Base-by-base conservation (phyloP, 2,329 filamentous ascomycete genomes). In the Hypoxylon sp. region DNA sequence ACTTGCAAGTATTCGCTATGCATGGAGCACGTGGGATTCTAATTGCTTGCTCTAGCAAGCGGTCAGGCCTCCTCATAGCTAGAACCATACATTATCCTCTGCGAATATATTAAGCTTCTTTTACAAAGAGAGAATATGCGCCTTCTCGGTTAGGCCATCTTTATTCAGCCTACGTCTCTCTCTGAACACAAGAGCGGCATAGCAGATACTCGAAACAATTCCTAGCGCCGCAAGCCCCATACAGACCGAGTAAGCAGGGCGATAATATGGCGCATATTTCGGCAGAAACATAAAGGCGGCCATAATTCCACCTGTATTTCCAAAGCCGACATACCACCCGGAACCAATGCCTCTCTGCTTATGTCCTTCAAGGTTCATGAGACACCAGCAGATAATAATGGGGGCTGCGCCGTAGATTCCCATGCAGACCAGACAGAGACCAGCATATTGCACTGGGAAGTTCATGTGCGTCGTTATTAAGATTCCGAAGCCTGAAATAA, bases 321-420 rank as follows among this genome's bases (percentile, higher is more conserved):
- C 74, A 25, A 79, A 76, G 63, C 78, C 70, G 25, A 79, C 77
- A 75, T 79, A 79, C 25, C 78, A 78, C 2, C 75, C 78, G 2
- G 77, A 78, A 2, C 77, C 78, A 34, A 79, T 77, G 56, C 76
- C 79, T 56, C 78, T 74, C 34, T 79, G 75, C 73, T 76, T 19
- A 52, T 41, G 34, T 5, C 60, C 65, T 9, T 51, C 28, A 13
- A 28, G 19, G 1, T 45, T 45, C 59, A 65, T 60, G 58, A n/a
- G 62, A 46, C 55, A 56, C 45, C 52, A 55, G 25, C 65, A 67
- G 17, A 67, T 46, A 17, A 67, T 23, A 11, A 30, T 43, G 6
- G 41, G 32, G 25, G 46, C 49, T 7, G 38, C 51, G 14, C 60
- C 43, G 34, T 51, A 57, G 17, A 57, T 30, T 13, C 65, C 65